Evolutionary conservation across 2,329 filamentous ascomycete genomes (phyloP), one percentile per base, ranked within the genome.

Genomic region (Graphilbum sp.): DNA sequence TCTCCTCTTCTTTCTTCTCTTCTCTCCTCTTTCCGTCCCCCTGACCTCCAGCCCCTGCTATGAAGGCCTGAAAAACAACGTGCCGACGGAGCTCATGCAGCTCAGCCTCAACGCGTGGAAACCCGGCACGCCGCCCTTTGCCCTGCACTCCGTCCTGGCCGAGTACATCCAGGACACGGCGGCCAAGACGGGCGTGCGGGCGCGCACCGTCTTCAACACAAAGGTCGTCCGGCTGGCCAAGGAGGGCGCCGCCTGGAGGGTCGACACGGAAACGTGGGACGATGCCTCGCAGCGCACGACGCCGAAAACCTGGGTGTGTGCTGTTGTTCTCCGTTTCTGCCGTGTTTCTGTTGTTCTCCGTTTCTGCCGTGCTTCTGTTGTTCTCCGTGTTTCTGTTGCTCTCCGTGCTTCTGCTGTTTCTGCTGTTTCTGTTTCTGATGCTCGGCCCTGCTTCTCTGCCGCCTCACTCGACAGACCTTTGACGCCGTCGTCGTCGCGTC

Each of bases 21-120:
- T n/a, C n/a, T n/a, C n/a, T n/a, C n/a, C n/a, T n/a, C n/a, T n/a
- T n/a, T n/a, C n/a, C n/a, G n/a, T n/a, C n/a, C n/a, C n/a, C n/a
- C n/a, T n/a, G n/a, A n/a, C n/a, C n/a, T n/a, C 7, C 17, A 39
- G 1, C 0, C 58, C 85, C 64, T 60, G 70, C 67, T 57, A 68
- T 41, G 55, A 54, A 5, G 65, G 67, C 3, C 57, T 87, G 8
- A 77, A 77, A 49, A 84, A 80, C 27, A 90, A 88, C 48, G 78
- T 87, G 4, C 78, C 81, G 0, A 74, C 77, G n/a, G 62, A 52
- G 18, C 47, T 67, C 3, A 59, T 68, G 54, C 52, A 54, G 32
- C 64, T 56, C 40, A 56, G 53, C 9, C 51, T 68, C 2, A 51
- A 56, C 4, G 43, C 49, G 0, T 83, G 77, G 67, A 72, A 74